A percentile compares a stretch with the other conserved stretches of the same genome.
Conservation (phyloP, 192 early-diverging fungal species). For the Coemansia asiatica region DNA sequence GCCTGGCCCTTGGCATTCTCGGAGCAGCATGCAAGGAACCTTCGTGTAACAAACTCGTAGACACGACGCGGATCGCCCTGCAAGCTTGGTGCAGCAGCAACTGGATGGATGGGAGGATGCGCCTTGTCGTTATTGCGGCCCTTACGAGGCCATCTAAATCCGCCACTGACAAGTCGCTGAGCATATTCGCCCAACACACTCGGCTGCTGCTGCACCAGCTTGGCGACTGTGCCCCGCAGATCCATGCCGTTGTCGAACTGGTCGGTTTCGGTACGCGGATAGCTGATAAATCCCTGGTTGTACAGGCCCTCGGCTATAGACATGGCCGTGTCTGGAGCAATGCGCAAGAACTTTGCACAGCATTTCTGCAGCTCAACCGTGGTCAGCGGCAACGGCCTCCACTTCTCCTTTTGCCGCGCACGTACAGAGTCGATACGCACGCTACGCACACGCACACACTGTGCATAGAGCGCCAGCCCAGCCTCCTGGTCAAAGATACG, state of each 20-base stretch:
- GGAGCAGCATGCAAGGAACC: slow-evolving; percentile 92
- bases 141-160: slow-evolving; percentile 70
- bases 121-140: slow-evolving; percentile 93
- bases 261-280: slow-evolving; percentile 96
- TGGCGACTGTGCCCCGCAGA: slow-evolving; percentile 62
- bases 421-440: slow-evolving; percentile 64
- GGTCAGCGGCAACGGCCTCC: slow-evolving; percentile 88
- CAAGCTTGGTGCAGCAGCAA: slow-evolving; percentile 57
- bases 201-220: slow-evolving; percentile 50
- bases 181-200: slow-evolving; percentile 53
- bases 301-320: slow-evolving; percentile 85
- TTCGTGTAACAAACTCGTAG: slow-evolving; percentile 83
- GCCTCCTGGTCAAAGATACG: slow-evolving; percentile 75
- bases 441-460: slow-evolving; percentile 61
- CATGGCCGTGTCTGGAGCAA: slow-evolving; percentile 83
- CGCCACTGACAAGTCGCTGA: slow-evolving; percentile 62
- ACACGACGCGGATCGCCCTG: slow-evolving; percentile 68
- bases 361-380: slow-evolving; percentile 92
- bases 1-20: slow-evolving; percentile 85
- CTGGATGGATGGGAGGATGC: slow-evolving; percentile 98
- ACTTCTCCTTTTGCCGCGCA: slow-evolving; percentile 74
- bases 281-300: slow-evolving; percentile 86
- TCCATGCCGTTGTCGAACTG: slow-evolving; percentile 79
- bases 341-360: slow-evolving; percentile 65
- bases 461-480: slow-evolving; percentile 71